These are phyloP conservation scores for Phytomonas francai DNA, from an alignment of 208 protist species.

Conservation along the genomic window DNA sequence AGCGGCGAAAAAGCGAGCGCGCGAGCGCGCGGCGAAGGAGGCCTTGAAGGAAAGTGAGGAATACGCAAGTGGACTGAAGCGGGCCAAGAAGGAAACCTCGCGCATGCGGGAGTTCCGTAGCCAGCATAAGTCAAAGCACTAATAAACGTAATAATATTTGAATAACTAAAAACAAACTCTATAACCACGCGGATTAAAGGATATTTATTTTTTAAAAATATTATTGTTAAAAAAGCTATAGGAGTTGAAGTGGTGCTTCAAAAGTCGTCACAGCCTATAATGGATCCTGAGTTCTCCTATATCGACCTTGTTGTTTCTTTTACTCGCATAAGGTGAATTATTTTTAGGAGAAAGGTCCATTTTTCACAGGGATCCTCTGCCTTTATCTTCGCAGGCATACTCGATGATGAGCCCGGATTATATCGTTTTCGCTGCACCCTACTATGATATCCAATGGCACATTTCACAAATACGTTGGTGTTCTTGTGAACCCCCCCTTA, in stretches of 20 bases:
- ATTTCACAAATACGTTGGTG: neutral
- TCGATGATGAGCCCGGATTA: no score
- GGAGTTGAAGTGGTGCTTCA: neutral
- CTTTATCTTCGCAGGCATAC: no score
- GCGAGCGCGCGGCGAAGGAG: slow-evolving; percentile 39
- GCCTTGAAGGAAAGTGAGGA: slow-evolving; percentile 58
- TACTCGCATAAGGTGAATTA: neutral
- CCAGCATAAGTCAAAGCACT: slow-evolving; percentile 69
- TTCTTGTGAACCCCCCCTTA: neutral
- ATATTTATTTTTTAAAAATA: slow-evolving; percentile 3
- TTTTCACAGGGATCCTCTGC: no score
- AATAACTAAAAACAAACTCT: slow-evolving; percentile 15
- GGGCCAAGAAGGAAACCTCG: slow-evolving; percentile 90
- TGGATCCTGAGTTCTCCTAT: neutral
- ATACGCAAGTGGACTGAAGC: slow-evolving; percentile 79
- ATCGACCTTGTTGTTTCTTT: neutral
- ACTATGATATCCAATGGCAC: neutral
- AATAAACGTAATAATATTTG: slow-evolving; percentile 4
- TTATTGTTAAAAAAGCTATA: neutral
- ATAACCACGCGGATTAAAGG: slow-evolving; percentile 7
- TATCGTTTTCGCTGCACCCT: neutral
- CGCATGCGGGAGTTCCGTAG: slow-evolving; percentile 82
- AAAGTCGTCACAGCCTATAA: neutral
- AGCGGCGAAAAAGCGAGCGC: slow-evolving; percentile 66
- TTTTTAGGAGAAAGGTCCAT: neutral